Base-by-base conservation (phyloP, 2,329 filamentous ascomycete genomes). In the Verticillium zaregamsianum region DNA sequence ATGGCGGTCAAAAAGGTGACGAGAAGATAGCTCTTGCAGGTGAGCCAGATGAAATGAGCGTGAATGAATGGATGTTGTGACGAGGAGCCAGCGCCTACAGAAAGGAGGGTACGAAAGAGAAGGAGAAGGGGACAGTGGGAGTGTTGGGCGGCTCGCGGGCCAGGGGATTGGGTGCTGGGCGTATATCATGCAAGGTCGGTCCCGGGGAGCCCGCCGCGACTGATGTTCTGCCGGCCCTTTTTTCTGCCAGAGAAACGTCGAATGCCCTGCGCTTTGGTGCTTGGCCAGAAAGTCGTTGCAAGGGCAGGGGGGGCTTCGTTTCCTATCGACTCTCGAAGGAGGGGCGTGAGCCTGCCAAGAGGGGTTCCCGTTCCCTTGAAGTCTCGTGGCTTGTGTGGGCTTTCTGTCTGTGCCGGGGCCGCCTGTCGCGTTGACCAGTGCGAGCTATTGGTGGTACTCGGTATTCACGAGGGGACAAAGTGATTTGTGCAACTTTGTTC, bases 81-180 rank as follows among this genome's bases (percentile, higher is more conserved):
- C 64, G 65, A 68, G 63, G 65, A 66, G 64, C 68, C 68, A 68
- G 68, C 68, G 68, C 67, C 68, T 70, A 70, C 64, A 59, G 64
- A 63, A 62, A 61, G 63, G 62, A 64, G 62, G 57, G 62, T 63
- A 61, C 55, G 59, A 58, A 52, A 52, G 45, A 25, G 45, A 52
- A 52, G n/a, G 45, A 52, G 45, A 23, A 52, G 12, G 45, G 45
- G 20, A 58, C 28, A 49, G 39, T 28, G 57, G 57, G 32, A 58
- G 57, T 49, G 23, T 58, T 32, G 57, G 57, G 57, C 57, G 57
- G 57, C 57, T 58, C 57, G 57, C 25, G 37, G 35, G 37, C 39
- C 39, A 32, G 57, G 57, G 61, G 61, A 58, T 59, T 63, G 59
- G 63, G 63, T 61, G 63, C 64, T 58, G 61, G 61, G 60, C 61